phyloP scores from a whole-genome alignment of 2,329 filamentous ascomycete species.

The Neobulgaria alba region DNA sequence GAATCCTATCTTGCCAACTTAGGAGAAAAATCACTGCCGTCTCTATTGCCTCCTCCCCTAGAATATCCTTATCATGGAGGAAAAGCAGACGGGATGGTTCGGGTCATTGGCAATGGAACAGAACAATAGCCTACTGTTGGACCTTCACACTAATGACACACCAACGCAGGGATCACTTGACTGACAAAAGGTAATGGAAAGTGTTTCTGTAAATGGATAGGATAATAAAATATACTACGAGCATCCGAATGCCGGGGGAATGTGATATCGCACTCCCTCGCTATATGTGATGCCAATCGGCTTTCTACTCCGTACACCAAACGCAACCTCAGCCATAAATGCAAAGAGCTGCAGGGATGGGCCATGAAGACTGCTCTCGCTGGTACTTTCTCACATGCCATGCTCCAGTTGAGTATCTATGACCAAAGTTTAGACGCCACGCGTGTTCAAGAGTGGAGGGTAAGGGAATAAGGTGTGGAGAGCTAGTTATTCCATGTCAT shows the following conservation, averaged over 20 bases:
- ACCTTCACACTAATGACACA: conserved; percentile 11
- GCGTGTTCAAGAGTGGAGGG: conserved; percentile 27
- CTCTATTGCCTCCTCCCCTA: no score
- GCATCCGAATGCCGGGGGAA: conserved; percentile 9
- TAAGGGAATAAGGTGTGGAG: conserved; percentile 27
- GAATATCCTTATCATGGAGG: no score
- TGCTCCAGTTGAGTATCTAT: conserved; percentile 15
- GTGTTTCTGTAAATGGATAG: conserved; percentile 35
- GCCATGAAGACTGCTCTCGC: conserved; percentile 9
- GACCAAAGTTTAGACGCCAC: conserved; percentile 20
- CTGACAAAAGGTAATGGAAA: conserved; percentile 29
- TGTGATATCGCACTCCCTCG: neutral
- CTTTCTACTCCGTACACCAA: no score
- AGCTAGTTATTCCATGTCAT: conserved; percentile 22
- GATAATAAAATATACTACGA: conserved; percentile 10
- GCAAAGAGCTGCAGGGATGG: no score
- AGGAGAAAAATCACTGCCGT: no score
- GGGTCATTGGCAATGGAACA: no score
- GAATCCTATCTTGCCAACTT: no score
- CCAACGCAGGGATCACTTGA: conserved; percentile 15
- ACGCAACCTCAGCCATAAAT: no score
- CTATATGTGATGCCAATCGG: no score
- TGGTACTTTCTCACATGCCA: conserved; percentile 15
- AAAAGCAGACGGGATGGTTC: no score
- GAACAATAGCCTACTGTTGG: no score